Evolutionary conservation across 306 rosid genomes (phyloP).

Genomic region (Lathyrus oleraceus): DNA sequence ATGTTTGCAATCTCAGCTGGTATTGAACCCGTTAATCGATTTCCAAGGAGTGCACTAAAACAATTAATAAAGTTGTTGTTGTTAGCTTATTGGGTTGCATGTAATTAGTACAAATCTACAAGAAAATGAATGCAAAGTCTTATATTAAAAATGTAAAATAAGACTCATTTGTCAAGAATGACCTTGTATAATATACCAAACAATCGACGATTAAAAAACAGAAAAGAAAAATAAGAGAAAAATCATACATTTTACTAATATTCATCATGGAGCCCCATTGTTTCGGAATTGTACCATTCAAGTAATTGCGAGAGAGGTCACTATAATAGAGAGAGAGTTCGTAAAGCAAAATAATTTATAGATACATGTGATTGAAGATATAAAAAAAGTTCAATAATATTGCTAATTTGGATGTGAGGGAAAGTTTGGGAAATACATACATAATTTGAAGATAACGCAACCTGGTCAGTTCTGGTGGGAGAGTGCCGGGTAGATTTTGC

Average conservation of each 20-base stretch:
- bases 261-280: conserved; percentile 56
- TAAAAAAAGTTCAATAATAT: neutral
- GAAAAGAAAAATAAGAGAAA: neutral
- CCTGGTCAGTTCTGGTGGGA: conserved; percentile 46
- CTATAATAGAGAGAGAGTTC: conserved; percentile 31
- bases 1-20: conserved; percentile 73
- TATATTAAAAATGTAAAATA: neutral
- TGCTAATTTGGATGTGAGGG: neutral
- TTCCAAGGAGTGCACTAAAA: conserved; percentile 59
- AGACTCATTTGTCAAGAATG: neutral
- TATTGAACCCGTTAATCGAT: conserved; percentile 63
- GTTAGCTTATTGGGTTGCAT: conserved; percentile 1
- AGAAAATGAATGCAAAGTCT: neutral
- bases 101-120: neutral
- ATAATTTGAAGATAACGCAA: conserved; percentile 49
- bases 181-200: neutral
- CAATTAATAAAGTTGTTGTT: neutral
- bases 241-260: conserved; percentile 44
- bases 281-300: conserved; percentile 59
- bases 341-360: neutral
- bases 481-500: conserved; percentile 53
- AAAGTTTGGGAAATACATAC: conserved; percentile 38
- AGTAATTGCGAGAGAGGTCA: conserved; percentile 56
- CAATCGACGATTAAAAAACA: too few species aligned
- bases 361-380: neutral